phyloP scores from a whole-genome alignment of 495 filamentous ascomycete genomes.

The Hypomontagnella monticulosa region DNA sequence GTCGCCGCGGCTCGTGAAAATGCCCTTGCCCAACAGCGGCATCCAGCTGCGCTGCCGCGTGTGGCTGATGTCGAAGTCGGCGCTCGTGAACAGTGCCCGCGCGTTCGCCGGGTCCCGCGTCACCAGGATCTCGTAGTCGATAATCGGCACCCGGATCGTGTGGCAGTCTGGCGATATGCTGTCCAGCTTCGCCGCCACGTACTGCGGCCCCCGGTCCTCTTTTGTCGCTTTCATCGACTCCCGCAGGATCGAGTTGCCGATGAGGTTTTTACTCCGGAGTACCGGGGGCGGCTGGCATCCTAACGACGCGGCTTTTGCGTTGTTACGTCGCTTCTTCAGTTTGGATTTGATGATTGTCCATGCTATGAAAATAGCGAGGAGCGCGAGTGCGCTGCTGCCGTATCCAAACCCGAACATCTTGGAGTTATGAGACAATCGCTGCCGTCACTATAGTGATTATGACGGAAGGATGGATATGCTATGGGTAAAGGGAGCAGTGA shows the following conservation, averaged over 20 bases:
- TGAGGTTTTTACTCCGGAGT: slow-evolving; percentile 45
- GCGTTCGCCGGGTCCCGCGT: slow-evolving; percentile 72
- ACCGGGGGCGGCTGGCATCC: slow-evolving; percentile 46
- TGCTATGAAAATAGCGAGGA: slow-evolving; percentile 18
- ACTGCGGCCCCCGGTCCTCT: slow-evolving; percentile 48
- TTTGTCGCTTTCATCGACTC: slow-evolving; percentile 44
- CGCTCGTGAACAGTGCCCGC: slow-evolving; percentile 67
- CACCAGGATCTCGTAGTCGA: slow-evolving; percentile 52
- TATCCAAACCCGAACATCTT: slow-evolving; percentile 29
- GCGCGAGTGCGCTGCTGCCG: slow-evolving; percentile 10
- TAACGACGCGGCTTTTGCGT: slow-evolving; percentile 36
- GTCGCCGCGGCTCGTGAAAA: slow-evolving; percentile 75
- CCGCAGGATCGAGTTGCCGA: slow-evolving; percentile 44
- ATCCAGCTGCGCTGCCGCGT: slow-evolving; percentile 57
- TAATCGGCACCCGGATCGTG: slow-evolving; percentile 42
- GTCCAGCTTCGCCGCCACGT: slow-evolving; percentile 37
- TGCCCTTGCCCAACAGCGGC: slow-evolving; percentile 71
- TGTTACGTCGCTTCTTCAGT: slow-evolving; percentile 38
- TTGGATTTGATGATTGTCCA: slow-evolving; percentile 37
- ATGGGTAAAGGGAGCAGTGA: background rate
- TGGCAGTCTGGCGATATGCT: slow-evolving; percentile 36
- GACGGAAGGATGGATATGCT: background rate
- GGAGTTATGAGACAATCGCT: background rate
- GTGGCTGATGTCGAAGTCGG: slow-evolving; percentile 68
- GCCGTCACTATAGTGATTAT: background rate